A percentile compares a stretch with the other conserved stretches of the same genome.
Conservation (phyloP, 2,329 filamentous ascomycete species). For the Venturia nashicola region DNA sequence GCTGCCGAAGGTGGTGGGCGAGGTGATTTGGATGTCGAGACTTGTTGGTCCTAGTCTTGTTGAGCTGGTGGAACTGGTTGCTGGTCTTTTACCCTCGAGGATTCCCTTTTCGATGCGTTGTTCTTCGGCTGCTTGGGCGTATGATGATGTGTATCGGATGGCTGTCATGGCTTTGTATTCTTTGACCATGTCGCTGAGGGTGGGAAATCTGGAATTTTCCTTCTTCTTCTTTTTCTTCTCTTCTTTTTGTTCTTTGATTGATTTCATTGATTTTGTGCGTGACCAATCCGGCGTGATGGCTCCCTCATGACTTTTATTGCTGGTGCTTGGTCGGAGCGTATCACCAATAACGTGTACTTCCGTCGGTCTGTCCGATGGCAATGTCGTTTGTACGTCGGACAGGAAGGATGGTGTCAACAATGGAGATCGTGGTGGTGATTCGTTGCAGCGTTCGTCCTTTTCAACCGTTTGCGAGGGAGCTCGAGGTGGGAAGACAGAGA, state of each 20-base stretch:
- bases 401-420: constrained; percentile 8
- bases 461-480: not conserved
- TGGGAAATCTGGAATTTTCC: not conserved
- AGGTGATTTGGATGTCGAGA: not conserved
- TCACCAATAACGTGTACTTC: not conserved
- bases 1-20: not conserved
- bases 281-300: constrained; percentile 2
- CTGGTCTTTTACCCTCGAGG: not conserved
- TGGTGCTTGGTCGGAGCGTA: not conserved
- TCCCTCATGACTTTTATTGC: not conserved
- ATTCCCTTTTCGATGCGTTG: constrained; percentile 3
- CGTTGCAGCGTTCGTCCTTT: not conserved
- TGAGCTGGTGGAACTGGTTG: not conserved
- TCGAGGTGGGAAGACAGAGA: not conserved
- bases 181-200: constrained; percentile 1
- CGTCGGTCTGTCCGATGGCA: not conserved
- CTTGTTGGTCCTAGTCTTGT: not conserved
- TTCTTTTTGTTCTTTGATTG: not conserved
- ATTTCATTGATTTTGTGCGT: not conserved
- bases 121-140: constrained; percentile 1
- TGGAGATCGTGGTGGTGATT: constrained; percentile 7
- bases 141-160: not conserved
- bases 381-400: not conserved
- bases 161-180: constrained; percentile 7
- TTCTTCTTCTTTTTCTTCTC: constrained; percentile 7